Percentiles rank a stretch among this genome's conserved stretches.
phyloP scores from a whole-genome alignment of 2,329 filamentous ascomycete genomes.

The Exophiala spinifera region DNA sequence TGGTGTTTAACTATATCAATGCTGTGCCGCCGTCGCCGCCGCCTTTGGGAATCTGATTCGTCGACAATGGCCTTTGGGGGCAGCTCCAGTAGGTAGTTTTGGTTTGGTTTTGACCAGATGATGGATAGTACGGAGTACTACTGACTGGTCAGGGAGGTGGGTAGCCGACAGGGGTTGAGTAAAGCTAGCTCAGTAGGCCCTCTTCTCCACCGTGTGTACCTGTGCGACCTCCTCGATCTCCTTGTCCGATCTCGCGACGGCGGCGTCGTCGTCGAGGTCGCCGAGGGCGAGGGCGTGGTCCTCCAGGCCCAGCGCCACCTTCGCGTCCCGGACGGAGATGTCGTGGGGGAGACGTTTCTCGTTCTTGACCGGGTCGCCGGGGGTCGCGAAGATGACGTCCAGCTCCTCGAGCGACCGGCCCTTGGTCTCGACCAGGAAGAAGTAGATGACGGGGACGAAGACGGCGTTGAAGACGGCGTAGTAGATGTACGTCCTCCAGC shows the following conservation, averaged over 20 bases:
- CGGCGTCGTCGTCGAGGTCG: no score
- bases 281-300: no score
- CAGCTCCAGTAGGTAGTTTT: no score
- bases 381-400: conserved; percentile 32
- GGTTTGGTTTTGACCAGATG: no score
- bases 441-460: conserved; percentile 42
- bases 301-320: conserved; percentile 4
- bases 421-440: conserved; percentile 42
- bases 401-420: conserved; percentile 45
- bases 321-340: conserved; percentile 4
- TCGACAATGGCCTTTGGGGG: no score
- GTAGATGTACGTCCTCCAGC: conserved; percentile 50
- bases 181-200: no score
- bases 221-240: conserved; percentile 1
- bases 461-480: conserved; percentile 48
- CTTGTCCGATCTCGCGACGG: not conserved
- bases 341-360: conserved; percentile 11
- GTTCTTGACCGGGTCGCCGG: conserved; percentile 11
- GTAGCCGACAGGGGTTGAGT: no score
- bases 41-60: no score
- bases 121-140: no score
- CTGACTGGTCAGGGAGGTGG: no score
- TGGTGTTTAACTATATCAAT: no score
- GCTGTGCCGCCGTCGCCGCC: no score
- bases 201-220: conserved; percentile 3